A percentile compares a stretch with the other conserved stretches of the same genome.
phyloP scores from a whole-genome alignment of 108 stramenopile species.

The Cyclotella choctawhatcheeana region DNA sequence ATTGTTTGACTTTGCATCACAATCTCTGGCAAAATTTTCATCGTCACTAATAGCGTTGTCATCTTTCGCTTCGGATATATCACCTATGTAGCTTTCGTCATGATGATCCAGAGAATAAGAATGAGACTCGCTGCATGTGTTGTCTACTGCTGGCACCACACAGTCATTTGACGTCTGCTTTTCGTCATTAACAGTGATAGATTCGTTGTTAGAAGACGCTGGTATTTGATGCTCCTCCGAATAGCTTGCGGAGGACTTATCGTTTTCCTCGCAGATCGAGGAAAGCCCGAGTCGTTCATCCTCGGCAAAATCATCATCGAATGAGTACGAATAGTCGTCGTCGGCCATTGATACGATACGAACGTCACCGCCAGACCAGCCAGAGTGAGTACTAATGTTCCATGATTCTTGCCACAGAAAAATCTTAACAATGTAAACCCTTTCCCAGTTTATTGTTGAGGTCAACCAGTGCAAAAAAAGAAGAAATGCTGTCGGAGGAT shows the following conservation, averaged over 20 bases:
- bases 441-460: no score
- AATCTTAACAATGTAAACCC: neutral
- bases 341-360: neutral
- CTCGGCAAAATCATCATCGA: neutral
- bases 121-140: no score
- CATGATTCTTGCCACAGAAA: no score
- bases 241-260: neutral
- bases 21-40: no score
- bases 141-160: no score
- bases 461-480: no score
- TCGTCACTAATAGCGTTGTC: slow-evolving; percentile 12
- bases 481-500: slow-evolving; percentile 4
- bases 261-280: neutral
- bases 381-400: no score
- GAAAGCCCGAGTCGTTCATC: neutral
- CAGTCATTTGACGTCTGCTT: no score
- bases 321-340: neutral
- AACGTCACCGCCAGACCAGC: neutral
- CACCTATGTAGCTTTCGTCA: no score
- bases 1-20: no score
- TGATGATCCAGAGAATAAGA: no score
- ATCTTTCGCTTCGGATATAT: neutral
- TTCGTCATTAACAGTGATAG: neutral
- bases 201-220: neutral
- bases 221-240: slow-evolving; percentile 7